Base-by-base conservation (phyloP, 169 alveolate species). In the Cryptosporidium baileyi region DNA sequence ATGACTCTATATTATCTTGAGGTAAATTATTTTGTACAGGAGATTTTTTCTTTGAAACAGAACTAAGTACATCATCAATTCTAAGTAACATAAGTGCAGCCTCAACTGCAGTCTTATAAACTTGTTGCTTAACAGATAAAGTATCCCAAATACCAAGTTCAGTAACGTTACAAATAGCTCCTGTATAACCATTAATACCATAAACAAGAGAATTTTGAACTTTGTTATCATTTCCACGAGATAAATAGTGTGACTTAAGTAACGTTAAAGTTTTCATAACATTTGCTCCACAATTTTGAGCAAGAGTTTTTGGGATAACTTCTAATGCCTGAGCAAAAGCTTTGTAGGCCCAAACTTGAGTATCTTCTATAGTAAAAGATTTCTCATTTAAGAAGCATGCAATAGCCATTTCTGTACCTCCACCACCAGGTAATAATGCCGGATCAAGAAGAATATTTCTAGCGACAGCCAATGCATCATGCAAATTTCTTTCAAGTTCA, bases 341-440 rank as follows among this genome's bases (percentile, higher is more conserved):
- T 80, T 93, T 95, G 96, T 94, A 97, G 36, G 99, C 97, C 93
- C 97, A 96, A 88, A 96, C 94, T 67, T 93, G 93, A 30, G 96
- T 81, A 28, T 98, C 99, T 65, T 96, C 98, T 34, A 92, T 67
- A 28, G 82, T 89, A 59, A 90, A 85, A 4, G 98, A 94, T 52
- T 92, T 82, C 85, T 95, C 96, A 43, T 88, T 92, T 51, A 97
- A 92, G 81, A 94, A 90, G 47, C 97, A 95, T 4, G 99, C 90
- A 41, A 97, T 94, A 80, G 96, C 98, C 98, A 97, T 97, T 89
- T 98, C 99, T 19, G 97, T 94, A 26, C 99, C 99, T 19, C 99
- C 99, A 26, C 99, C 99, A 1, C 99, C 99, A n/a, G 99, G 99
- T 19, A 97, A 95, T 44, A 98, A 91, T 80, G 94, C 94, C 43